A percentile compares a stretch with the other conserved stretches of the same genome.
Evolutionary conservation across 2,329 filamentous ascomycete genomes (phyloP).

Genomic region (Ophiostoma himal-ulmi): DNA sequence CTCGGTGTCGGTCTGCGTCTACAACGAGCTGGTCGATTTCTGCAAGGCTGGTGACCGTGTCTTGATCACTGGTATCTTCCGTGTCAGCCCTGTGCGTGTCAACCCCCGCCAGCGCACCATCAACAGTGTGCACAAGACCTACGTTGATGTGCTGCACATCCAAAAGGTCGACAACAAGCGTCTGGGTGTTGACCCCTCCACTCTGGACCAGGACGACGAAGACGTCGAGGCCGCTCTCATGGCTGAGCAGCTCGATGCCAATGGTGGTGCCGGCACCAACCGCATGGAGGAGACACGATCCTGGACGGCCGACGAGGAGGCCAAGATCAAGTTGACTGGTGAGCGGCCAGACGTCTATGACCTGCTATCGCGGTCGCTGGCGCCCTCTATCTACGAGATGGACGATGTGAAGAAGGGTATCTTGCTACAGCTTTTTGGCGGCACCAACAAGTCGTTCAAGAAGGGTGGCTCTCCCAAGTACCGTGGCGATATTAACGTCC

Average conservation of each 20-base stretch:
- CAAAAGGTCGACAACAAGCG: slow-evolving; percentile 96
- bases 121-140: slow-evolving; percentile 97
- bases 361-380: slow-evolving; percentile 79
- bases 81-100: slow-evolving; percentile 85
- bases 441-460: slow-evolving; percentile 95
- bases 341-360: slow-evolving; percentile 85
- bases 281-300: slow-evolving; percentile 78
- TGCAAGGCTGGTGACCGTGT: slow-evolving; percentile 97
- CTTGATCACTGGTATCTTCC: slow-evolving; percentile 94
- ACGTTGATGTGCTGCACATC: slow-evolving; percentile 89
- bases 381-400: slow-evolving; percentile 94
- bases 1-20: slow-evolving; percentile 91
- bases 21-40: slow-evolving; percentile 94
- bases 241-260: slow-evolving; percentile 32
- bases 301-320: slow-evolving; percentile 78
- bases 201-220: slow-evolving; percentile 68
- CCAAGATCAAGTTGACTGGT: slow-evolving; percentile 76
- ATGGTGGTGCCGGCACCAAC: slow-evolving; percentile 58
- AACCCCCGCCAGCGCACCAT: slow-evolving; percentile 89
- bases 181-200: slow-evolving; percentile 84
- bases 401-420: slow-evolving; percentile 99
- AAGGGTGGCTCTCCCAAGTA: slow-evolving; percentile 95
- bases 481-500: slow-evolving; percentile 92
- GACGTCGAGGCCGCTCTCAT: slow-evolving; percentile 44
- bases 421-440: slow-evolving; percentile 89